phyloP scores from a whole-genome alignment of 805 yeast genomes.

The Cyberlindnera meyerae region DNA sequence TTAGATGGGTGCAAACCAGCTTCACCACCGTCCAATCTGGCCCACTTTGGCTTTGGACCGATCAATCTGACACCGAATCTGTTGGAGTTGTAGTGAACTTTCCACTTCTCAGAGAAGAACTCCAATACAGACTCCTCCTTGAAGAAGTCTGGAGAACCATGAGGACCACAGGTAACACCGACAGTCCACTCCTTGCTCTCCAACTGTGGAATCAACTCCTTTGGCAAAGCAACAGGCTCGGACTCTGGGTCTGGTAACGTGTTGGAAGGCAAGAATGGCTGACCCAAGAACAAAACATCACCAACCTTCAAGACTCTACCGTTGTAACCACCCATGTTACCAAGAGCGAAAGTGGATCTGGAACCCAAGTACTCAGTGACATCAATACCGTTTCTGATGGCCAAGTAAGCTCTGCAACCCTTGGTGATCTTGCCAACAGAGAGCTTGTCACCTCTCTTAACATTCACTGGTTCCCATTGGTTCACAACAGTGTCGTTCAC shows the following conservation, averaged over 20 bases:
- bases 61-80: conserved; percentile 92
- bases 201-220: conserved; percentile 32
- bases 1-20: conserved; percentile 99
- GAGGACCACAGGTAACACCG: conserved; percentile 96
- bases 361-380: conserved; percentile 92
- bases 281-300: conserved; percentile 84
- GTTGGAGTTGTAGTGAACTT: conserved; percentile 94
- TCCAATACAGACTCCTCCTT: conserved; percentile 64
- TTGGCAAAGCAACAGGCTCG: conserved; percentile 57
- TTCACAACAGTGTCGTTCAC: conserved; percentile 53
- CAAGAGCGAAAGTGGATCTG: conserved; percentile 93
- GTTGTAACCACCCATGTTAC: conserved; percentile 88
- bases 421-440: conserved; percentile 72
- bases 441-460: conserved; percentile 72
- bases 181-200: conserved; percentile 58
- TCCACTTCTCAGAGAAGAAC: conserved; percentile 80
- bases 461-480: conserved; percentile 69
- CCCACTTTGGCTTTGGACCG: conserved; percentile 98
- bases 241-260: conserved; percentile 68
- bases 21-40: conserved; percentile 93
- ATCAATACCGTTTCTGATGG: conserved; percentile 90
- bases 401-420: conserved; percentile 89
- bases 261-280: conserved; percentile 63
- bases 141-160: conserved; percentile 96
- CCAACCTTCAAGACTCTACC: conserved; percentile 91